Evolutionary conservation across 257 asterid genomes (phyloP).

Genomic region (Pogostemon cablin): DNA sequence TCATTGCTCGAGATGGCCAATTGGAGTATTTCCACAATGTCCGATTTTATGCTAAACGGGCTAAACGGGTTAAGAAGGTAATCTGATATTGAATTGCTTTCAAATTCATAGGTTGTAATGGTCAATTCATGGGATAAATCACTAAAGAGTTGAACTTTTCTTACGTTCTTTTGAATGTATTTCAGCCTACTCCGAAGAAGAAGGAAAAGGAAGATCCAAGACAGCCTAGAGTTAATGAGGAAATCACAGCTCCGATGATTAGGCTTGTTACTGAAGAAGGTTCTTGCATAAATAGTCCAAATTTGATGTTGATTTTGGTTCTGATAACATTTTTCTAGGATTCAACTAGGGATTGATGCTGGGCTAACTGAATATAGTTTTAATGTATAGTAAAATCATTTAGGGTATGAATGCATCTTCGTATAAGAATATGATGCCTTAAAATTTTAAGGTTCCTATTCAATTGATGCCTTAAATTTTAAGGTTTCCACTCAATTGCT

Average conservation of each 20-base stretch:
- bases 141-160: background rate
- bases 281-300: slow-evolving; percentile 22
- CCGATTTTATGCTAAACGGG: slow-evolving; percentile 69
- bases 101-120: background rate
- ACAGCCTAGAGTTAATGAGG: slow-evolving; percentile 68
- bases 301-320: slow-evolving; percentile 12
- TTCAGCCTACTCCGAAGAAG: slow-evolving; percentile 50
- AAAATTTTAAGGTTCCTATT: background rate
- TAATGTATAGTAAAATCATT: background rate
- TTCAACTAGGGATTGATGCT: background rate
- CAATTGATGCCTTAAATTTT: background rate
- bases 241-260: slow-evolving; percentile 54
- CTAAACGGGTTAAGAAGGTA: slow-evolving; percentile 48
- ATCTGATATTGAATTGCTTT: background rate
- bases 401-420: background rate
- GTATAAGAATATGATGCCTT: slow-evolving; percentile 4
- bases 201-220: slow-evolving; percentile 48
- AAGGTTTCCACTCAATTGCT: background rate
- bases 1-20: slow-evolving; percentile 29
- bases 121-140: slow-evolving; percentile 12
- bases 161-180: slow-evolving; percentile 2
- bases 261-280: slow-evolving; percentile 84
- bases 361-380: background rate
- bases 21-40: slow-evolving; percentile 39
- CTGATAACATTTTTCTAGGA: background rate